Evolutionary conservation across 2,329 filamentous ascomycete genomes (phyloP).

Genomic region (Neonectria ditissima): DNA sequence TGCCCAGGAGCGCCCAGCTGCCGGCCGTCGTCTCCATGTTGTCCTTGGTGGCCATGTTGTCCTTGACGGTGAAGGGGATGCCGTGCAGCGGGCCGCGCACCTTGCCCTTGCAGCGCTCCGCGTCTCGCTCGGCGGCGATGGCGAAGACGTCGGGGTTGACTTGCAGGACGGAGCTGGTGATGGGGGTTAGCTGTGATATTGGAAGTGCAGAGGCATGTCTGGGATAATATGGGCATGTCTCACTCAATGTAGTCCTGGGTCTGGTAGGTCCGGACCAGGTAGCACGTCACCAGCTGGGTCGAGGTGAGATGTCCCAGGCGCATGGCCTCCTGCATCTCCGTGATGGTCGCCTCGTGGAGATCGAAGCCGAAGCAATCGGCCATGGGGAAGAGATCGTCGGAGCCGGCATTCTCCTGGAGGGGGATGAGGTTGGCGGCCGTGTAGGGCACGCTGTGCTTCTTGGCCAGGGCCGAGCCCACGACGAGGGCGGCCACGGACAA

Average conservation of each 20-base stretch:
- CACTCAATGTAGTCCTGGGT: conserved; percentile 74
- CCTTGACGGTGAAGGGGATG: conserved; percentile 81
- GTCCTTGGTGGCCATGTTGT: conserved; percentile 75
- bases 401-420: conserved; percentile 51
- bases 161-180: conserved; percentile 67
- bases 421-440: conserved; percentile 50
- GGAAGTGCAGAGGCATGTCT: background rate
- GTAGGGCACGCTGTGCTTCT: conserved; percentile 36
- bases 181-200: background rate
- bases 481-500: conserved; percentile 42
- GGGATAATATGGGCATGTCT: conserved; percentile 39
- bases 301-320: conserved; percentile 65
- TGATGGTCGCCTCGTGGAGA: conserved; percentile 77
- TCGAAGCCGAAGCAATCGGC: conserved; percentile 67
- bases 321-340: conserved; percentile 73
- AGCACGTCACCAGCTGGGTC: conserved; percentile 71
- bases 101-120: conserved; percentile 66
- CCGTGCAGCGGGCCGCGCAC: conserved; percentile 77
- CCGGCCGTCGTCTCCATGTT: conserved; percentile 83
- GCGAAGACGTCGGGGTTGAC: conserved; percentile 74
- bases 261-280: conserved; percentile 70
- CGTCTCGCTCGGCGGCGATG: conserved; percentile 72
- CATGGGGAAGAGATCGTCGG: conserved; percentile 69
- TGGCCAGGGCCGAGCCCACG: conserved; percentile 28
- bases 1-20: conserved; percentile 74